Conservation (phyloP, 495 filamentous ascomycete species). For the Hyaloscypha bicolor region DNA sequence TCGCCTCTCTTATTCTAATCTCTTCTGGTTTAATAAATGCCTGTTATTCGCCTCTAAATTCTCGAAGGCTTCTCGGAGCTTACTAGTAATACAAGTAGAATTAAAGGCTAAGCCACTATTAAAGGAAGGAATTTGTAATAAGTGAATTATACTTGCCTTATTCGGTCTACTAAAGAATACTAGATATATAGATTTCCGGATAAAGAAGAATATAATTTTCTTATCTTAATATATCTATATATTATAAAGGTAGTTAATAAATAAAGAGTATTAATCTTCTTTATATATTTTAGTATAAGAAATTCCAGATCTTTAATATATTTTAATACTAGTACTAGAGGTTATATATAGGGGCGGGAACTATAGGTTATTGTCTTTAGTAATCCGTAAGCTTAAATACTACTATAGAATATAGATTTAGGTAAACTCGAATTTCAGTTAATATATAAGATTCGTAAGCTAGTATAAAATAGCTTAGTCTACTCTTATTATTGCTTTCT, state of each 20-base stretch:
- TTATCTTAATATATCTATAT: conserved; percentile 15
- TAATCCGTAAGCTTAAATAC: conserved; percentile 2
- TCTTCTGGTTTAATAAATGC: background rate
- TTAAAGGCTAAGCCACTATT: background rate
- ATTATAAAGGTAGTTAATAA: conserved; percentile 26
- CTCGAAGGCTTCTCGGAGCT: too few species aligned
- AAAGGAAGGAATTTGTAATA: too few species aligned
- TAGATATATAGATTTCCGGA: conserved; percentile 26
- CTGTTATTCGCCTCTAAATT: too few species aligned
- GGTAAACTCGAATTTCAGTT: conserved; percentile 18
- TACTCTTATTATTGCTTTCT: conserved; percentile 7
- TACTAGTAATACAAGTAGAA: background rate
- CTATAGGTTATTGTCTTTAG: background rate
- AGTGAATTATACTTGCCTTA: background rate
- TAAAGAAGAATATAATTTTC: conserved; percentile 26
- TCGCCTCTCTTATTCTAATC: background rate
- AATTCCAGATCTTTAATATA: conserved; percentile 21
- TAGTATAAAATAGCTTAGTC: conserved; percentile 5
- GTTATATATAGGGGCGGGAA: conserved; percentile 22
- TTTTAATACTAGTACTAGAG: conserved; percentile 13
- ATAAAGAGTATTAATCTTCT: conserved; percentile 23
- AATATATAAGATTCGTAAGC: background rate
- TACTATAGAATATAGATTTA: conserved; percentile 19
- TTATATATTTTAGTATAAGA: conserved; percentile 8
- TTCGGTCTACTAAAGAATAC: conserved; percentile 21